Evolutionary conservation across 257 asterid species (phyloP).

Genomic region (Ehretia macrophylla): DNA sequence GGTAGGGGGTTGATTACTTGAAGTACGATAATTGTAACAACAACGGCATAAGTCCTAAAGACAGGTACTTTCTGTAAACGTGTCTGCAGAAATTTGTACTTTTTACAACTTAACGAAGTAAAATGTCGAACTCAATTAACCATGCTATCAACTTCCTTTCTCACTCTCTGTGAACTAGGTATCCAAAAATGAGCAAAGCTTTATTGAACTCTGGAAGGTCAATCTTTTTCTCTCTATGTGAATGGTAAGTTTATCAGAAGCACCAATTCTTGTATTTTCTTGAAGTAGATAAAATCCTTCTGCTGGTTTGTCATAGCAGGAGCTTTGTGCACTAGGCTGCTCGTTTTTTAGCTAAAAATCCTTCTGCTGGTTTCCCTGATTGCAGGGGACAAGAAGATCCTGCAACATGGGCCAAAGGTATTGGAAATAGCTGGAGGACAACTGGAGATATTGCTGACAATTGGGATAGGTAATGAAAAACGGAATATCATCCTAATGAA

Average conservation of each 20-base stretch:
- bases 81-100: too few relatives aligned
- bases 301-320: too few relatives aligned
- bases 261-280: too few relatives aligned
- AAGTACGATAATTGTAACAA: slow-evolving; percentile 88
- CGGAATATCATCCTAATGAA: not conserved
- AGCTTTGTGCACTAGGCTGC: too few relatives aligned
- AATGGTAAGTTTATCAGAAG: slow-evolving; percentile 53
- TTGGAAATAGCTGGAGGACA: slow-evolving; percentile 95
- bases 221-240: slow-evolving; percentile 85
- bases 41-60: slow-evolving; percentile 41
- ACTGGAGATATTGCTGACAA: slow-evolving; percentile 78
- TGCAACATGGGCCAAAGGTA: slow-evolving; percentile 83
- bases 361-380: not conserved
- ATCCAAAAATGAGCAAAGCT: slow-evolving; percentile 75
- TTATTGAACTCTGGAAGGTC: slow-evolving; percentile 76
- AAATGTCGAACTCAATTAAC: not conserved
- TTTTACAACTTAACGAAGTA: too few relatives aligned
- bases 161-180: slow-evolving; percentile 39
- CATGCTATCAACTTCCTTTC: not conserved
- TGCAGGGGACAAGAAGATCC: slow-evolving; percentile 89
- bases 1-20: slow-evolving; percentile 82
- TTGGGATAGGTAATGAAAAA: slow-evolving; percentile 59
- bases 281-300: not conserved
- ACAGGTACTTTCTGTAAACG: slow-evolving; percentile 30
- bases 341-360: not conserved